Evolutionary conservation across 2,329 filamentous ascomycete genomes (phyloP).

Genomic region (Fusarium sp.): DNA sequence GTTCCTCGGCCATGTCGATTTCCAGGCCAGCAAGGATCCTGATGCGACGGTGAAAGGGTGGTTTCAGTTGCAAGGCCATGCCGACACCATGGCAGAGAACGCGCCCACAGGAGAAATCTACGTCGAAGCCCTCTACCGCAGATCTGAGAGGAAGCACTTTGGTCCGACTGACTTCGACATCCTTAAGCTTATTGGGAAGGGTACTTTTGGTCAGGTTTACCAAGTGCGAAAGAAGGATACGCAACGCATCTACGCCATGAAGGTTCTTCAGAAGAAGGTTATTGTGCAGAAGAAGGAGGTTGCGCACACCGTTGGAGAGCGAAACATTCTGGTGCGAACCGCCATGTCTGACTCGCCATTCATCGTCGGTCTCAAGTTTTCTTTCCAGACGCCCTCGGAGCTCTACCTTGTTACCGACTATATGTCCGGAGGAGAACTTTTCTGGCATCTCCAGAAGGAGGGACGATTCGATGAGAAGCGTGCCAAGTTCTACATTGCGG

Average conservation of each 20-base stretch:
- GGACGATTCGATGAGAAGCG: conserved; percentile 94
- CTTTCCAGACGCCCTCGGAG: conserved; percentile 97
- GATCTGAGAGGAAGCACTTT: conserved; percentile 90
- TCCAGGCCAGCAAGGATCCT: conserved; percentile 78
- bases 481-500: conserved; percentile 99
- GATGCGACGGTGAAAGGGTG: conserved; percentile 85
- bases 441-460: conserved; percentile 99
- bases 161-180: conserved; percentile 97
- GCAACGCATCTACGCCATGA: conserved; percentile 97
- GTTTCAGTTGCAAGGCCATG: conserved; percentile 85
- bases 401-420: conserved; percentile 99
- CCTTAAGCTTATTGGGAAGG: conserved; percentile 95
- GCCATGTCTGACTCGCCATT: conserved; percentile 97
- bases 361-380: conserved; percentile 98
- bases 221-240: conserved; percentile 99
- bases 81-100: conserved; percentile 79
- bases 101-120: conserved; percentile 90
- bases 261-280: conserved; percentile 98
- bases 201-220: conserved; percentile 98
- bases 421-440: conserved; percentile 98
- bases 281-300: conserved; percentile 99
- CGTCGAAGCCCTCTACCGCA: conserved; percentile 88
- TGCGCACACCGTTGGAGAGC: conserved; percentile 95
- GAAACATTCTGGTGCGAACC: conserved; percentile 96
- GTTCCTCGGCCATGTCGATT: conserved; percentile 91